phyloP scores from a whole-genome alignment of 805 yeast species.

The Starmerella vaccinii region DNA sequence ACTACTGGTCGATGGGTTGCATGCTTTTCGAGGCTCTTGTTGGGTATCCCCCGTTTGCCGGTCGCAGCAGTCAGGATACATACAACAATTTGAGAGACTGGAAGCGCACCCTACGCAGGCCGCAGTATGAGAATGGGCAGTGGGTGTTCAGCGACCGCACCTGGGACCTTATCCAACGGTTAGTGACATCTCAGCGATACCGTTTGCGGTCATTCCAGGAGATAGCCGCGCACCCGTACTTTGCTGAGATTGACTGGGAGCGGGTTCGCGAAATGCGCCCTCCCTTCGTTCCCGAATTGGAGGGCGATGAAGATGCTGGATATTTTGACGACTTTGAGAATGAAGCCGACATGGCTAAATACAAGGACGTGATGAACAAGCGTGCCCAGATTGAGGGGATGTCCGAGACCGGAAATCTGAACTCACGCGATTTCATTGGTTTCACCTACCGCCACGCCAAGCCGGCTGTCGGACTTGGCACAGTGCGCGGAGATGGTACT shows the following conservation, averaged over 20 bases:
- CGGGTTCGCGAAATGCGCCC: conserved; percentile 61
- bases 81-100: conserved; percentile 87
- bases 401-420: conserved; percentile 52
- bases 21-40: conserved; percentile 92
- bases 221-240: conserved; percentile 68
- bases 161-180: conserved; percentile 73
- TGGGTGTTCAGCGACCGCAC: conserved; percentile 92
- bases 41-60: conserved; percentile 96
- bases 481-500: conserved; percentile 17
- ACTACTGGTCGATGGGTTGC: conserved; percentile 98
- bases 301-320: conserved; percentile 96
- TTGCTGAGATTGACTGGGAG: conserved; percentile 73
- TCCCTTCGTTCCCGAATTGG: conserved; percentile 94
- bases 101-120: conserved; percentile 80
- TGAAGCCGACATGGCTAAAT: conserved; percentile 94
- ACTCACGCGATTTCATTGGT: conserved; percentile 72
- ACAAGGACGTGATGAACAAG: conserved; percentile 92
- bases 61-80: conserved; percentile 87
- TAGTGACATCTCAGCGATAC: conserved; percentile 68
- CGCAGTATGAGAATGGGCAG: conserved; percentile 82
- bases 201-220: conserved; percentile 74
- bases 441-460: conserved; percentile 85
- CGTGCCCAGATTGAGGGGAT: conserved; percentile 73
- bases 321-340: conserved; percentile 92
- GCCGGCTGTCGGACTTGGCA: conserved; percentile 19